phyloP scores from a whole-genome alignment of 306 rosid species.

The Albizia julibrissin region DNA sequence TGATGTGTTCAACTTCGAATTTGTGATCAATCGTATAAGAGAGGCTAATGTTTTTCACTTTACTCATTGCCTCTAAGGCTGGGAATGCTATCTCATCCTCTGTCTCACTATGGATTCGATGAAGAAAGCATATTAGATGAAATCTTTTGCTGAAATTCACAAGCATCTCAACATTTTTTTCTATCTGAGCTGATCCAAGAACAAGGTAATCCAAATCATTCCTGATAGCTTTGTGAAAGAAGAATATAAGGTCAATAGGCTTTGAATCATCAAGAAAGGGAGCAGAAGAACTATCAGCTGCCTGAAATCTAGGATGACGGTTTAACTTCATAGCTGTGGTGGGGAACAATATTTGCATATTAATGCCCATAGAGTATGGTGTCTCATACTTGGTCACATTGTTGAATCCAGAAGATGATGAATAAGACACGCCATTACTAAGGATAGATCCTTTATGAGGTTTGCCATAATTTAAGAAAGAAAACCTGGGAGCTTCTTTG shows the following conservation, averaged over 20 bases:
- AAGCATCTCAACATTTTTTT: slow-evolving; percentile 54
- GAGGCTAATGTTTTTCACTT: slow-evolving; percentile 77
- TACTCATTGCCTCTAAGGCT: slow-evolving; percentile 83
- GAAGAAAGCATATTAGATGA: slow-evolving; percentile 61
- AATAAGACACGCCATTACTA: slow-evolving; percentile 39
- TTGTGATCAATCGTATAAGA: slow-evolving; percentile 86
- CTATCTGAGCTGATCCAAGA: slow-evolving; percentile 73
- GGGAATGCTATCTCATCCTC: slow-evolving; percentile 97
- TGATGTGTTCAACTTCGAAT: slow-evolving; percentile 62
- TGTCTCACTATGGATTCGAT: slow-evolving; percentile 84
- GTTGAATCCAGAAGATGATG: slow-evolving; percentile 48
- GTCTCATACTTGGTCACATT: slow-evolving; percentile 49
- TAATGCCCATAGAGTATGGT: slow-evolving; percentile 67
- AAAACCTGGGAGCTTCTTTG: slow-evolving; percentile 52
- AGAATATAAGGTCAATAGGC: slow-evolving; percentile 78
- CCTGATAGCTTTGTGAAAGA: slow-evolving; percentile 93
- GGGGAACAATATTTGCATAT: slow-evolving; percentile 69
- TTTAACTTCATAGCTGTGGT: slow-evolving; percentile 48
- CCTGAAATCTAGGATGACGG: slow-evolving; percentile 46
- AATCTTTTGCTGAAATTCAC: slow-evolving; percentile 64
- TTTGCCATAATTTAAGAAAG: slow-evolving; percentile 46
- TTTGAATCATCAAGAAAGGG: slow-evolving; percentile 59
- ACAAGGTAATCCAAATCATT: slow-evolving; percentile 87
- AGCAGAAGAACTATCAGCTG: slow-evolving; percentile 35
- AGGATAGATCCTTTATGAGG: slow-evolving; percentile 34